Conservation (phyloP, 2,329 filamentous ascomycete species). For the Beauveria scarabaeidicola region DNA sequence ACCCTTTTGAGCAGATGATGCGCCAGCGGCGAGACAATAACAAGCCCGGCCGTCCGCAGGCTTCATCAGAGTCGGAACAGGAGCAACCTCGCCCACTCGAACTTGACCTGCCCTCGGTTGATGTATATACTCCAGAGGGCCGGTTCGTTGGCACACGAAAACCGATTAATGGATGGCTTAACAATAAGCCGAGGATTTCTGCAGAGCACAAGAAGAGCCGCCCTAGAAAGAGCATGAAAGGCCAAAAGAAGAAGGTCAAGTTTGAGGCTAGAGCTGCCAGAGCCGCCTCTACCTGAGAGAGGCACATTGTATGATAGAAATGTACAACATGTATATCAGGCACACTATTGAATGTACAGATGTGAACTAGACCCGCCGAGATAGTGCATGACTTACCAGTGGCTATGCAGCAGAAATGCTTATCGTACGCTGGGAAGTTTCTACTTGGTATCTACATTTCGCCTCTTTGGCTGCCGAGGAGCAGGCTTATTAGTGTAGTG, state of each 20-base stretch:
- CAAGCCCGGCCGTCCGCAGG: neutral
- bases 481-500: too few species aligned
- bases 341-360: neutral
- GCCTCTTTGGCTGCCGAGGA: too few species aligned
- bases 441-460: too few species aligned
- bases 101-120: slow-evolving; percentile 38
- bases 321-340: slow-evolving; percentile 1
- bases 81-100: slow-evolving; percentile 11
- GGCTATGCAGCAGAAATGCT: too few species aligned
- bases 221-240: slow-evolving; percentile 64
- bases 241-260: slow-evolving; percentile 36
- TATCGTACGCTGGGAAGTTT: too few species aligned
- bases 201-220: slow-evolving; percentile 42
- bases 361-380: too few species aligned
- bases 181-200: slow-evolving; percentile 47
- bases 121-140: slow-evolving; percentile 82
- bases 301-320: neutral
- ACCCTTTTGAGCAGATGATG: slow-evolving; percentile 21
- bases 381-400: too few species aligned
- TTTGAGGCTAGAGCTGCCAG: slow-evolving; percentile 19
- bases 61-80: slow-evolving; percentile 7
- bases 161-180: slow-evolving; percentile 64
- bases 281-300: neutral
- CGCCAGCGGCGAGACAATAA: slow-evolving; percentile 18
- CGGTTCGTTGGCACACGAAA: slow-evolving; percentile 59